Base-by-base conservation (phyloP, 2,329 filamentous ascomycete genomes). In the Apiospora phragmitis region DNA sequence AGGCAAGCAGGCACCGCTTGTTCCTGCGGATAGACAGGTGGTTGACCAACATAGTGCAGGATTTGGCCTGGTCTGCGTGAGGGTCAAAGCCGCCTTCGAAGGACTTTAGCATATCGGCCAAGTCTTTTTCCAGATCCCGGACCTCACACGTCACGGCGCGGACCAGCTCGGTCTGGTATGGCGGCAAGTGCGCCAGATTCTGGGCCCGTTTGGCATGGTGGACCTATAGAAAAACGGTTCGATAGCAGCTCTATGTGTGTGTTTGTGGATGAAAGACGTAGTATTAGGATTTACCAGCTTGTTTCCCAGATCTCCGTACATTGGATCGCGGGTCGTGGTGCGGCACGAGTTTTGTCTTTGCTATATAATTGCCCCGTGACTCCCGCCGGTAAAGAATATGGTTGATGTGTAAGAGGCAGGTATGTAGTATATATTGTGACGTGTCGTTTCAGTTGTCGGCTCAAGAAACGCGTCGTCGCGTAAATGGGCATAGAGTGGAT, bases 201-300 rank as follows among this genome's bases (percentile, higher is more conserved):
- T 96, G 94, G 24, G 93, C 97, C 79, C 96, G 91, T 87, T 98
- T 98, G 80, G 96, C 96, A 86, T 98, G 93, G 85, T 95, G 93
- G 76, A 97, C 95, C 94, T 97, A 65, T 66, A 68, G 68, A 73
- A 76, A 76, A 71, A 68, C 66, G 66, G 49, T n/a, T 70, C 38
- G 55, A n/a, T 62, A 62, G 55, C 47, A 69, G 51, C 29, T 26
- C 51, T 26, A n/a, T 18, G 45, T 24, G 14, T 16, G 7, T 35
- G 18, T 26, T 45, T 21, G 65, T 49, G 18, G 67, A n/a, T 66
- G 29, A 62, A n/a, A 62, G 32, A 24, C 5, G 32, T 7, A n/a
- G 55, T 32, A 62, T 38, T 35, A 55, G 24, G 5, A 47, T 55
- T 38, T 68, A 95, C 93, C 82, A 97, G 84, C 83, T 97, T 97